phyloP scores from a whole-genome alignment of 148 eudicot species.

The Agrostemma githago region DNA sequence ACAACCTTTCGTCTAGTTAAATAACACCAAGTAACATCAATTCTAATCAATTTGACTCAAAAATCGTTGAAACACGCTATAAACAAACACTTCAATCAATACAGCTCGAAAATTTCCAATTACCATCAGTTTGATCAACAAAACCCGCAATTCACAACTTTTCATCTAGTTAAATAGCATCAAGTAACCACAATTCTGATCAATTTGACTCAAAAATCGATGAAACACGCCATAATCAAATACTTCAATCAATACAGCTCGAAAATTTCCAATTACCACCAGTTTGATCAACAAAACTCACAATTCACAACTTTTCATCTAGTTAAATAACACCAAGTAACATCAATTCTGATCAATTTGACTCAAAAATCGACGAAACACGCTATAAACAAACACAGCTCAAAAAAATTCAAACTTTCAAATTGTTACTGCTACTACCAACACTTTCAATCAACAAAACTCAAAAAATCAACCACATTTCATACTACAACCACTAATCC shows the following conservation, averaged over 20 bases:
- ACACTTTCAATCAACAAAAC: not conserved
- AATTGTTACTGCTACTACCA: not conserved
- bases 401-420: no score
- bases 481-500: no score
- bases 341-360: not conserved
- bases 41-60: not conserved
- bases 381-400: not conserved
- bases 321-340: not conserved
- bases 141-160: constrained; percentile 2
- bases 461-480: no score
- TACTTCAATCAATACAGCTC: not conserved
- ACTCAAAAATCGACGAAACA: not conserved
- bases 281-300: not conserved
- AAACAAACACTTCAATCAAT: not conserved
- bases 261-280: not conserved
- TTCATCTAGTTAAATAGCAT: not conserved
- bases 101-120: not conserved
- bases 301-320: not conserved
- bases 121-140: not conserved
- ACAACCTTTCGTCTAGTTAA: no score
- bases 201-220: not conserved
- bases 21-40: not conserved
- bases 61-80: not conserved
- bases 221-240: not conserved
- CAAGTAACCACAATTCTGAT: not conserved